Evolutionary conservation across 2,329 filamentous ascomycete species (phyloP), one percentile per base, ranked within the genome.

Genomic region (Calonectria montana): DNA sequence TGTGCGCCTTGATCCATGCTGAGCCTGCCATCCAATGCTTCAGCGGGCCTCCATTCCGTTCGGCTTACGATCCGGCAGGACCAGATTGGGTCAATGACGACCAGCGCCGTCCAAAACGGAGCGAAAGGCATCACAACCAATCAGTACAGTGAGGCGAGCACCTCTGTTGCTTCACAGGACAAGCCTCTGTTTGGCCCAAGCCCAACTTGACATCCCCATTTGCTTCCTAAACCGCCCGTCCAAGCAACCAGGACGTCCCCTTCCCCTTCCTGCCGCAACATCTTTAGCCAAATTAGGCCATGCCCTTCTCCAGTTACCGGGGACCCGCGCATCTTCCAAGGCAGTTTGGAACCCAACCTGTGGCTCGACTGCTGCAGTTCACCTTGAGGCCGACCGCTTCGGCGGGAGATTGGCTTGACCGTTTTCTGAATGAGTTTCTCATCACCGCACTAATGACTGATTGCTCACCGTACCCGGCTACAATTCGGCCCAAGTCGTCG

Each of bases 71-170:
- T 73, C 75, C 77, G 75, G 76, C 74, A 74, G 70, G 65, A 70
- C 69, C 77, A 72, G 61, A 72, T 78, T 78, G 76, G 76, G 76
- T 75, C 73, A 76, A 73, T 67, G 50, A 64, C 63, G 71, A 64
- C 62, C 73, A 61, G 76, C 77, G 74, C 77, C 72, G 75, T 79
- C 62, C 75, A 78, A 78, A 77, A 78, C 77, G 75, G 71, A 77
- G 72, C 72, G 74, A 75, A 63, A 71, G 72, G 35, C 75, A 68
- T 67, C 61, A 76, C 43, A 71, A 29, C 78, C 78, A 79, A 79
- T 79, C 78, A 73, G 70, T 79, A 69, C 53, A 55, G 68, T 76
- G 77, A 72, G 78, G 78, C 78, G 78, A 77, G 70, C 48, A 63
- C 66, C 64, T 73, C 66, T 69, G 66, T 65, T 71, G 69, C 70